Evolutionary conservation across 2,329 filamentous ascomycete genomes (phyloP).

Genomic region (Corynespora cassiicola): DNA sequence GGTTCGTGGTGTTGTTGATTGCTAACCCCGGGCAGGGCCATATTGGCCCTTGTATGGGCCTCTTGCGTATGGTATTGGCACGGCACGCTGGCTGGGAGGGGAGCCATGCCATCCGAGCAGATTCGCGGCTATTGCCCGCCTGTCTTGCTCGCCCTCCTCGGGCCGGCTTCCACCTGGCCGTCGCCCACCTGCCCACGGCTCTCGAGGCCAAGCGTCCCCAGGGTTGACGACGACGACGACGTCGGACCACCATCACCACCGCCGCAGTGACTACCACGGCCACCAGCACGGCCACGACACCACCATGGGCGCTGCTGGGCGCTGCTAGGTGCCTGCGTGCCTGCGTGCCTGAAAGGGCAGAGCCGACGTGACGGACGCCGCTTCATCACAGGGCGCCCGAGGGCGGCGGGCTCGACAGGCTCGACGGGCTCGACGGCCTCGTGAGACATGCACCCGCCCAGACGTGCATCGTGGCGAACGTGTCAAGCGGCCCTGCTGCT

Average conservation of each 20-base stretch:
- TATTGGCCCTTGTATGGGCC: conserved; percentile 16
- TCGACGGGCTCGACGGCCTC: conserved; percentile 21
- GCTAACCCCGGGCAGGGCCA: conserved; percentile 14
- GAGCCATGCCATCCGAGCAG: too few relatives aligned
- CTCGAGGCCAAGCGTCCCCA: too few relatives aligned
- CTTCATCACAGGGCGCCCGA: conserved; percentile 17
- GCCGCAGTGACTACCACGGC: too few relatives aligned
- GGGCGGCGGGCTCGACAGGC: conserved; percentile 13
- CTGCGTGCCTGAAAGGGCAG: neutral
- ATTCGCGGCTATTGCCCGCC: conserved; percentile 25
- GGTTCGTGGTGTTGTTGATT: conserved; percentile 17
- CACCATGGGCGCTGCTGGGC: too few relatives aligned
- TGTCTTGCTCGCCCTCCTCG: conserved; percentile 24
- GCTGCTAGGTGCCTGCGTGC: too few relatives aligned
- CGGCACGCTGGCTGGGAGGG: too few relatives aligned
- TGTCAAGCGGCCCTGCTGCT: conserved; percentile 20
- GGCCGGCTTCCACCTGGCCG: conserved; percentile 34
- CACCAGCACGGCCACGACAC: too few relatives aligned
- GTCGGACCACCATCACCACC: too few relatives aligned
- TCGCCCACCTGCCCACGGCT: too few relatives aligned
- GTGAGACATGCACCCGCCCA: conserved; percentile 24
- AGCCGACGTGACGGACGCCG: conserved; percentile 6
- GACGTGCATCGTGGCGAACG: conserved; percentile 23
- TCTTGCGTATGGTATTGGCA: too few relatives aligned
- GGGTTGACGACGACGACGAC: too few relatives aligned